Percentiles rank a stretch among this genome's conserved stretches.
These are phyloP conservation scores for Metschnikowia orientalis DNA, from an alignment of 805 yeast species.

Conservation along the genomic window DNA sequence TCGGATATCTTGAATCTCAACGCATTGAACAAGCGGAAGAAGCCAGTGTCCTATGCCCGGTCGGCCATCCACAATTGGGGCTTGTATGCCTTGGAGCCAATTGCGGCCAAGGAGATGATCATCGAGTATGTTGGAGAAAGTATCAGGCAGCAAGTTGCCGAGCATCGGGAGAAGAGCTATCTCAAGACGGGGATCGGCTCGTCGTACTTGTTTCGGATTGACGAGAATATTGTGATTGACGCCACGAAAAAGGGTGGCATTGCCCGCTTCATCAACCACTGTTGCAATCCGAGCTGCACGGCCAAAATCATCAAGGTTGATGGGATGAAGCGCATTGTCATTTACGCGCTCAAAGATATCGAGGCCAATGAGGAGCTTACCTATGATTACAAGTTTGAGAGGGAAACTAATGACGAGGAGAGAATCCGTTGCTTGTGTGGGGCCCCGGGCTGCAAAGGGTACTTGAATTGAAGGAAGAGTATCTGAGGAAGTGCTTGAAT, in stretches of 20 bases:
- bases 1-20: conserved; percentile 79
- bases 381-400: conserved; percentile 91
- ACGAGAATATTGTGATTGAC: conserved; percentile 91
- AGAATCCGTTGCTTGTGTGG: conserved; percentile 93
- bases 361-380: conserved; percentile 89
- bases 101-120: conserved; percentile 95
- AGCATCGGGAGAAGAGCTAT: conserved; percentile 81
- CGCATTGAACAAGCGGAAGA: conserved; percentile 82
- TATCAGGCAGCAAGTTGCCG: conserved; percentile 90
- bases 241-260: conserved; percentile 97
- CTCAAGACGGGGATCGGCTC: conserved; percentile 92
- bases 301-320: conserved; percentile 95
- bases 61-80: conserved; percentile 99
- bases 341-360: conserved; percentile 86
- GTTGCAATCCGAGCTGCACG: conserved; percentile 96
- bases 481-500: too few relatives aligned
- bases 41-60: conserved; percentile 94
- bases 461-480: too few relatives aligned
- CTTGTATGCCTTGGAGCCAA: conserved; percentile 88
- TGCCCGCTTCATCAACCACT: conserved; percentile 94
- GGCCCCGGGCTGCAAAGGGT: conserved; percentile 91
- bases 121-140: conserved; percentile 97
- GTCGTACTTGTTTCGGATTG: conserved; percentile 85
- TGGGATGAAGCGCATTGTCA: conserved; percentile 89
- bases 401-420: conserved; percentile 84